These are phyloP conservation scores for Nannochloropsis oceanica DNA, from an alignment of 108 stramenopile species.

Conservation along the genomic window DNA sequence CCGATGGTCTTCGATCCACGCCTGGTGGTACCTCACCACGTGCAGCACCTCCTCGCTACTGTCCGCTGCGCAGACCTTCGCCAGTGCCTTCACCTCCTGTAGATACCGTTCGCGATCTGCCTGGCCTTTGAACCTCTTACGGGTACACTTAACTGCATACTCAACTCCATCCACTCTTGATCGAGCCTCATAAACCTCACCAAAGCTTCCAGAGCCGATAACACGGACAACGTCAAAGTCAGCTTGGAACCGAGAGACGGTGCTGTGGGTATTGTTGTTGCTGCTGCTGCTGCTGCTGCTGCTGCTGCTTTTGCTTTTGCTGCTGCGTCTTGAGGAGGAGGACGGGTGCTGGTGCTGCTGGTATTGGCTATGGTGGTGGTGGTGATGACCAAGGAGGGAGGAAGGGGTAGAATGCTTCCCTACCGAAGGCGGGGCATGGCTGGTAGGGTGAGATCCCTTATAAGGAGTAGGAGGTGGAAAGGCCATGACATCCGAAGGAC, in stretches of 20 bases:
- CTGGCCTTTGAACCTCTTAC: conserved; percentile 22
- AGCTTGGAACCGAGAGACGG: neutral
- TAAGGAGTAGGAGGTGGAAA: neutral
- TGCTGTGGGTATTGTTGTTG: neutral
- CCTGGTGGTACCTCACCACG: conserved; percentile 39
- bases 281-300: neutral
- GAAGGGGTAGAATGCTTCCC: neutral
- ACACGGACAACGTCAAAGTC: conserved; percentile 30
- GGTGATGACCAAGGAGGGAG: neutral
- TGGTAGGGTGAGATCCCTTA: neutral
- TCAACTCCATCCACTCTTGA: conserved; percentile 33
- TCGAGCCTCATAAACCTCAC: conserved; percentile 34
- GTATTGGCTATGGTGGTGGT: neutral
- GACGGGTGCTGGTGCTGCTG: neutral
- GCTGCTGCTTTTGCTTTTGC: neutral
- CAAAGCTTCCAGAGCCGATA: conserved; percentile 33
- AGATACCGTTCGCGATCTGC: conserved; percentile 34
- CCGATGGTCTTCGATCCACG: conserved; percentile 38
- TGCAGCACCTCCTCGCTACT: conserved; percentile 17
- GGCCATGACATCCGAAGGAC: neutral
- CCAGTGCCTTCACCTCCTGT: conserved; percentile 36
- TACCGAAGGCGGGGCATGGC: neutral
- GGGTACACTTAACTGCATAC: conserved; percentile 36
- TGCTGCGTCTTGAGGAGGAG: neutral
- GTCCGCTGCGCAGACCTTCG: conserved; percentile 9